Conservation (phyloP, 306 rosid species). For the Gastrolobium villosum region DNA sequence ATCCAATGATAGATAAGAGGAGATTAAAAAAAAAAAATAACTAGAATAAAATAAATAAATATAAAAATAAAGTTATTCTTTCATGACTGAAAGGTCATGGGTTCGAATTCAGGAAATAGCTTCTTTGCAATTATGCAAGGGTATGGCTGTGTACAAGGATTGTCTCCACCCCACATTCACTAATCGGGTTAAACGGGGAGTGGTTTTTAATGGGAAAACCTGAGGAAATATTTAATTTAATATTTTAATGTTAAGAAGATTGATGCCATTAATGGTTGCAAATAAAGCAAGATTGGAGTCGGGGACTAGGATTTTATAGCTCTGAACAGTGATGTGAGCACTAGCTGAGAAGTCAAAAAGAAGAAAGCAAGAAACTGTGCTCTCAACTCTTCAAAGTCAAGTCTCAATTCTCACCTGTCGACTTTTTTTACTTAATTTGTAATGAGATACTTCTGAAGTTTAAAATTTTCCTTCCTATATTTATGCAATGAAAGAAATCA, state of each 20-base stretch:
- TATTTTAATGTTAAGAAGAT: neutral
- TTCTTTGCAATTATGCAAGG: no score
- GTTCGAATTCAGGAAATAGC: no score
- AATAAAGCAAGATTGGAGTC: conserved; percentile 3
- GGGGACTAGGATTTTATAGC: conserved; percentile 1
- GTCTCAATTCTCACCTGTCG: conserved; percentile 13
- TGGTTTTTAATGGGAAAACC: neutral
- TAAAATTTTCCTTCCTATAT: conserved; percentile 2
- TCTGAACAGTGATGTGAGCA: conserved; percentile 3
- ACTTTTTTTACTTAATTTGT: neutral
- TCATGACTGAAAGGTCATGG: no score
- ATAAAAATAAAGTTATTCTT: no score
- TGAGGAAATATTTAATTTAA: neutral
- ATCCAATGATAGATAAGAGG: no score
- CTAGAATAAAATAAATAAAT: no score
- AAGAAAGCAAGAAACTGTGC: conserved; percentile 14
- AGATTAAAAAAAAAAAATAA: no score
- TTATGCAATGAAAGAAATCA: neutral
- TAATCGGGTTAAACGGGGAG: no score
- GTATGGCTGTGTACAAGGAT: no score
- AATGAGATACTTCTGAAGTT: neutral
- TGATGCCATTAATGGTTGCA: neutral
- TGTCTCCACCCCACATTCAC: no score
- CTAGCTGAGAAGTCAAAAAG: neutral
- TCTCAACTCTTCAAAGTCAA: neutral